Percentiles rank a stretch among this genome's conserved stretches.
Evolutionary conservation across 495 filamentous ascomycete species (phyloP).

Genomic region (Bacidia gigantensis): DNA sequence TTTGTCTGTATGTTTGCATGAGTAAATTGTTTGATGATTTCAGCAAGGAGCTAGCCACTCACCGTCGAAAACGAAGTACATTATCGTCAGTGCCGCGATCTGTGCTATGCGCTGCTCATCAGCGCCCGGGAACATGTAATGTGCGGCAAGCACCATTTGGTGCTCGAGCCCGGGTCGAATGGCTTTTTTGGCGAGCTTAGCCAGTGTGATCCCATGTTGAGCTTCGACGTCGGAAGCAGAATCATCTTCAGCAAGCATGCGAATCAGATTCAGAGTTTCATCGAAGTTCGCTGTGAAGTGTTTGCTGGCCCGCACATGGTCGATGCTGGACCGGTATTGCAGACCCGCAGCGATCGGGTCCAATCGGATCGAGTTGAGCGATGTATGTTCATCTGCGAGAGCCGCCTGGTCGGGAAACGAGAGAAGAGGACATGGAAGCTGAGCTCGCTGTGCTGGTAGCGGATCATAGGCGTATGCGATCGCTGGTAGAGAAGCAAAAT

Average conservation of each 20-base stretch:
- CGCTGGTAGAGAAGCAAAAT: not conserved
- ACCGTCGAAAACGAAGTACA: slow-evolving; percentile 12
- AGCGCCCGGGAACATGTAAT: slow-evolving; percentile 8
- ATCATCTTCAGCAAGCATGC: slow-evolving; percentile 4
- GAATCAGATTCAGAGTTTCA: slow-evolving; percentile 1
- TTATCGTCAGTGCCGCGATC: slow-evolving; percentile 8
- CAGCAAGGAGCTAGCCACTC: not conserved
- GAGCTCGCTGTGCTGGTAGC: not conserved
- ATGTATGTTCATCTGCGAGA: not conserved
- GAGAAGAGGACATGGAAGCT: not conserved
- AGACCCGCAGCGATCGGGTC: not conserved
- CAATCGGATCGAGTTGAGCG: not conserved
- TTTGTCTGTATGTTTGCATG: not conserved
- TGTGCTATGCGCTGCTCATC: slow-evolving; percentile 1
- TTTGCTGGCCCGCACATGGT: not conserved
- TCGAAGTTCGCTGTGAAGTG: not conserved
- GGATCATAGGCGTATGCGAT: not conserved
- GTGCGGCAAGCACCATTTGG: not conserved
- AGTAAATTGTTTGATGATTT: not conserved
- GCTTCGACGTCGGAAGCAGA: slow-evolving; percentile 3
- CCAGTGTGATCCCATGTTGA: slow-evolving; percentile 1
- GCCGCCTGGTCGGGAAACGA: not conserved
- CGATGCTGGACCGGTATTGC: not conserved
- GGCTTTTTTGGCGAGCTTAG: slow-evolving; percentile 1
- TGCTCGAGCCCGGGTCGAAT: slow-evolving; percentile 5